phyloP scores from a whole-genome alignment of 345 rosid species.

The Ricinus communis region DNA sequence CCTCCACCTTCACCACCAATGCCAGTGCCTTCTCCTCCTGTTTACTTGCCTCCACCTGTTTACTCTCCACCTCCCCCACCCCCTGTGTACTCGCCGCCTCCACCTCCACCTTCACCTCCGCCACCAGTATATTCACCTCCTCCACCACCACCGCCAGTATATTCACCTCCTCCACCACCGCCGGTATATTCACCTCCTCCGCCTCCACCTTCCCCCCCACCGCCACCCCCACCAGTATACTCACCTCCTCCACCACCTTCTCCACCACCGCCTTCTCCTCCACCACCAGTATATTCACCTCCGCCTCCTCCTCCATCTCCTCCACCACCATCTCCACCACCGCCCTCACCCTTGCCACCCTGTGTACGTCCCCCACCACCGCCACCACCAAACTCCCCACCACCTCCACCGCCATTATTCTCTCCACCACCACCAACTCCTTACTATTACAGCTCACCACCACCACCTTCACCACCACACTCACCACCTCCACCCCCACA shows the following conservation, averaged over 20 bases:
- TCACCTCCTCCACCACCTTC: conserved; percentile 26
- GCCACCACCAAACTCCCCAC: conserved; percentile 25
- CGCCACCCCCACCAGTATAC: conserved; percentile 38
- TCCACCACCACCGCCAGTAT: no score
- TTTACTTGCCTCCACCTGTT: conserved; percentile 18
- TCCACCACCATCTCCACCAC: conserved; percentile 23
- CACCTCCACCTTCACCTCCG: conserved; percentile 40
- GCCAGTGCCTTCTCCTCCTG: conserved; percentile 21
- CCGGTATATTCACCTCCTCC: conserved; percentile 22
- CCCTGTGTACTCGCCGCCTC: conserved; percentile 41
- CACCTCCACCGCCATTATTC: conserved; percentile 34
- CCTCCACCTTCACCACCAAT: conserved; percentile 66
- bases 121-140: conserved; percentile 30
- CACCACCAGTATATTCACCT: conserved; percentile 23
- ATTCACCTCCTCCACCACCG: conserved; percentile 26
- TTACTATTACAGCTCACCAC: conserved; percentile 44
- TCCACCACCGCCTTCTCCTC: conserved; percentile 37
- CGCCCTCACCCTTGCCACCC: conserved; percentile 36
- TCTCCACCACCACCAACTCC: conserved; percentile 47
- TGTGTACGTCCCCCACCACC: conserved; percentile 45
- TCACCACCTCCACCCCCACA: conserved; percentile 46
- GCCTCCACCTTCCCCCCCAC: conserved; percentile 28
- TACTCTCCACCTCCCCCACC: conserved; percentile 33
- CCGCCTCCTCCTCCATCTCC: conserved; percentile 35
- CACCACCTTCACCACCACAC: conserved; percentile 45